Percentiles rank a stretch among this genome's conserved stretches.
Conservation (phyloP, 768 basidiomycete species). For the Auriculariales sp. region DNA sequence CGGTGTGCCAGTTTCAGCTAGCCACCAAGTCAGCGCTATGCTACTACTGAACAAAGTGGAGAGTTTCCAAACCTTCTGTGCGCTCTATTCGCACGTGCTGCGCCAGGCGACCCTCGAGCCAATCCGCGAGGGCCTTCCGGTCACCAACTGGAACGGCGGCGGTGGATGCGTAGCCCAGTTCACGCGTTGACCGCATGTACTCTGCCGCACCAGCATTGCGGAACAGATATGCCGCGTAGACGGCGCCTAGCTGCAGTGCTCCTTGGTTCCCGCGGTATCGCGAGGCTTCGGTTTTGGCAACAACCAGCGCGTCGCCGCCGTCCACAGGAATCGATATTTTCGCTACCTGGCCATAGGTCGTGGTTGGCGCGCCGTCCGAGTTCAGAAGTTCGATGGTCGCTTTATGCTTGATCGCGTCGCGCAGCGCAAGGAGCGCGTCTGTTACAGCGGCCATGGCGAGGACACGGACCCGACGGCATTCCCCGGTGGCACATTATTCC, state of each 20-base stretch:
- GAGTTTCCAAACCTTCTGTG: slow-evolving; percentile 23
- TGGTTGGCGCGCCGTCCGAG: slow-evolving; percentile 22
- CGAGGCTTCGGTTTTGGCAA: slow-evolving; percentile 66
- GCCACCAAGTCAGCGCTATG: slow-evolving; percentile 4
- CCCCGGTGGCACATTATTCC: too few relatives aligned
- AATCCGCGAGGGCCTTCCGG: slow-evolving; percentile 73
- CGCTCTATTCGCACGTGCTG: slow-evolving; percentile 39
- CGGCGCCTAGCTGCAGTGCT: slow-evolving; percentile 65
- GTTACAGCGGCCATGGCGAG: background rate
- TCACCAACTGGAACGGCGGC: slow-evolving; percentile 76
- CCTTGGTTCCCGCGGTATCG: slow-evolving; percentile 51
- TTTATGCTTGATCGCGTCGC: slow-evolving; percentile 46
- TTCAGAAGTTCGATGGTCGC: slow-evolving; percentile 33
- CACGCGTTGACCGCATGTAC: slow-evolving; percentile 77
- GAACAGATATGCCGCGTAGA: slow-evolving; percentile 75
- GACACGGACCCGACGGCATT: too few relatives aligned
- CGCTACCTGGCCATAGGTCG: slow-evolving; percentile 41
- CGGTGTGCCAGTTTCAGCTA: slow-evolving; percentile 44
- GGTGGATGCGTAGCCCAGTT: slow-evolving; percentile 53
- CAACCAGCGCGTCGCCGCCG: slow-evolving; percentile 17
- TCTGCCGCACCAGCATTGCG: slow-evolving; percentile 63
- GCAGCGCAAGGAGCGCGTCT: slow-evolving; percentile 45
- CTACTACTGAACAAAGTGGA: too few relatives aligned
- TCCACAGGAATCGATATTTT: slow-evolving; percentile 45
- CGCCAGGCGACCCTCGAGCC: slow-evolving; percentile 47